phyloP scores from a whole-genome alignment of 192 early-diverging fungal species.

The Coemansia asiatica region DNA sequence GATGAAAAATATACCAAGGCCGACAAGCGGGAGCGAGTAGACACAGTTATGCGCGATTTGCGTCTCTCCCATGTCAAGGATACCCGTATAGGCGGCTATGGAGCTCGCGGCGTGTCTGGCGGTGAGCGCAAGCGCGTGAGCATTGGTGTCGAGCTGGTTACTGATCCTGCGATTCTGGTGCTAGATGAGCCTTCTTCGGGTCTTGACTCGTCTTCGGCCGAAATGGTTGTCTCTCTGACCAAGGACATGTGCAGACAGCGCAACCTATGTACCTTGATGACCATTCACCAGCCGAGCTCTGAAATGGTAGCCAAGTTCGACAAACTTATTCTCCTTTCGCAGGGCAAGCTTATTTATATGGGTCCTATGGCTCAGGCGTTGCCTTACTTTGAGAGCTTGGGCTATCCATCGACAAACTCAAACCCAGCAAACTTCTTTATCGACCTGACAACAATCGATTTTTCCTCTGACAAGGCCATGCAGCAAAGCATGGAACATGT shows the following conservation, averaged over 20 bases:
- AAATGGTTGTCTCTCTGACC: conserved; percentile 53
- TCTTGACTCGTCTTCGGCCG: conserved; percentile 59
- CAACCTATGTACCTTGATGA: conserved; percentile 67
- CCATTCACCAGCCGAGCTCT: conserved; percentile 58
- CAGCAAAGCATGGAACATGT: conserved; percentile 19
- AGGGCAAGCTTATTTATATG: conserved; percentile 55
- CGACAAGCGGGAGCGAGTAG: conserved; percentile 56
- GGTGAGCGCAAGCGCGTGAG: conserved; percentile 33
- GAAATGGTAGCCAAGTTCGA: conserved; percentile 73
- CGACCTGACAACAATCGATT: conserved; percentile 48
- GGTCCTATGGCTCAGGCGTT: conserved; percentile 37
- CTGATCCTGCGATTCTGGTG: conserved; percentile 46
- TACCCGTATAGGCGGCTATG: conserved; percentile 36
- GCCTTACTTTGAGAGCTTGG: conserved; percentile 34
- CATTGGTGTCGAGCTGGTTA: conserved; percentile 28
- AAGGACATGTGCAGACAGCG: conserved; percentile 48
- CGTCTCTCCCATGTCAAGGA: conserved; percentile 59
- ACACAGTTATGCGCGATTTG: conserved; percentile 58
- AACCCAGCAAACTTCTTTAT: conserved; percentile 64
- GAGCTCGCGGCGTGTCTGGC: conserved; percentile 30
- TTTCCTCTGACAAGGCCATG: conserved; percentile 23
- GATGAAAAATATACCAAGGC: conserved; percentile 27
- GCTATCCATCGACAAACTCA: conserved; percentile 54
- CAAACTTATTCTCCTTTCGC: conserved; percentile 61
- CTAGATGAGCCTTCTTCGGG: conserved; percentile 58